These are phyloP conservation scores for Musa acuminata DNA, from an alignment of 176 grass and related monocot genomes.

Conservation along the genomic window DNA sequence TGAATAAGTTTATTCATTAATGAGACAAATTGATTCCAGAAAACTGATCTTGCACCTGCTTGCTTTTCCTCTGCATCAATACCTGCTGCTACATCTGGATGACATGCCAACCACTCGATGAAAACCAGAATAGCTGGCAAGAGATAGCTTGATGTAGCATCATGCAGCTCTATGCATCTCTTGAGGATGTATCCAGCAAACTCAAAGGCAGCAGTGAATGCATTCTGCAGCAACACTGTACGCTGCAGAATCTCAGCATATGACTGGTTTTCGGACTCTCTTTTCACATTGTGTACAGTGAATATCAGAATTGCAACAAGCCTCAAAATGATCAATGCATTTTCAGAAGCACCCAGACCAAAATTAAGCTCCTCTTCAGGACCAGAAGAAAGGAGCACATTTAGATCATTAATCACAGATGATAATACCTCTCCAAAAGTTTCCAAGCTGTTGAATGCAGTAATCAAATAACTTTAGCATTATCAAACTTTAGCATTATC, in stretches of 20 bases:
- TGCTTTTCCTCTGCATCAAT: conserved; percentile 62
- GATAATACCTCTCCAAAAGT: conserved; percentile 75
- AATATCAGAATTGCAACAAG: conserved; percentile 73
- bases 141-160: conserved; percentile 54
- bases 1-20: conserved; percentile 76
- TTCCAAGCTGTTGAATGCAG: conserved; percentile 53
- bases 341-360: conserved; percentile 52
- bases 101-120: conserved; percentile 82
- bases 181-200: conserved; percentile 66
- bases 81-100: conserved; percentile 55
- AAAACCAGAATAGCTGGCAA: conserved; percentile 72
- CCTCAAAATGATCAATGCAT: conserved; percentile 53
- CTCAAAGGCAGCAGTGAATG: conserved; percentile 66
- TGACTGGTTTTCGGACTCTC: conserved; percentile 56
- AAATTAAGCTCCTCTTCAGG: conserved; percentile 63
- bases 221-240: conserved; percentile 69
- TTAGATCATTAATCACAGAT: conserved; percentile 50
- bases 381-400: conserved; percentile 68
- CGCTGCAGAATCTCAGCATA: conserved; percentile 73
- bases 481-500: neutral
- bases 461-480: neutral
- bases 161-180: conserved; percentile 61
- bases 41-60: conserved; percentile 58
- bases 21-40: conserved; percentile 73
- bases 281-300: conserved; percentile 88